Evolutionary conservation across 352 stramenopile species (phyloP).

Genomic region (Pseudoperonospora humuli): DNA sequence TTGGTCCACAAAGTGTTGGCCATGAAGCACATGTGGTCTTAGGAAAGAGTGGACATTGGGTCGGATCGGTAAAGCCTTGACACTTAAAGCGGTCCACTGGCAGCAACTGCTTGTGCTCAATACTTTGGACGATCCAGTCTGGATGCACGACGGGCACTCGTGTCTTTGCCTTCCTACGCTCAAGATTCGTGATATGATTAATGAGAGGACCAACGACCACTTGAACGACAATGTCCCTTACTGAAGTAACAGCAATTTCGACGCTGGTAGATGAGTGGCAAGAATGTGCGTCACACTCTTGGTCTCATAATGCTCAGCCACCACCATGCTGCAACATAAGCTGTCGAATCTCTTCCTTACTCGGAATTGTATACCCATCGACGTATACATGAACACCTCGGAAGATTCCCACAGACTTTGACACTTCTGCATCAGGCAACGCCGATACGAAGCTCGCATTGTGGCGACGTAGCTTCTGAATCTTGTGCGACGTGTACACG

Average conservation of each 20-base stretch:
- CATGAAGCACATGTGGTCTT: neutral
- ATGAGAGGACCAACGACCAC: conserved; percentile 1
- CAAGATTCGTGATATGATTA: neutral
- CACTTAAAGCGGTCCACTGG: conserved; percentile 81
- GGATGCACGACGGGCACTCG: conserved; percentile 78
- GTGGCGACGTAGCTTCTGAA: conserved; percentile 79
- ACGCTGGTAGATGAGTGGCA: conserved; percentile 71
- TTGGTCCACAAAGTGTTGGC: neutral
- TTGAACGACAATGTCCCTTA: conserved; percentile 24
- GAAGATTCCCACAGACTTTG: conserved; percentile 36
- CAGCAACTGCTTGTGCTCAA: conserved; percentile 62
- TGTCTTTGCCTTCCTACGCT: conserved; percentile 42
- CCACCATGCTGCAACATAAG: conserved; percentile 75
- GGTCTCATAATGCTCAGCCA: conserved; percentile 86
- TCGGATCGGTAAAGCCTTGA: conserved; percentile 68
- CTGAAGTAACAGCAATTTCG: conserved; percentile 83
- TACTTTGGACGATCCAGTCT: conserved; percentile 89
- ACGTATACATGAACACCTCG: conserved; percentile 73
- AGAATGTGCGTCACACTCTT: conserved; percentile 82
- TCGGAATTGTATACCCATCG: conserved; percentile 82
- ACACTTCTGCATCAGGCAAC: neutral
- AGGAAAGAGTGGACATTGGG: conserved; percentile 38
- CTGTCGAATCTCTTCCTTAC: conserved; percentile 77
- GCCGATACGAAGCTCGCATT: conserved; percentile 36
- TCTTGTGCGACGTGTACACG: conserved; percentile 90